Conservation (phyloP, 1,139 yeast species). For the Hansenula sp. region DNA sequence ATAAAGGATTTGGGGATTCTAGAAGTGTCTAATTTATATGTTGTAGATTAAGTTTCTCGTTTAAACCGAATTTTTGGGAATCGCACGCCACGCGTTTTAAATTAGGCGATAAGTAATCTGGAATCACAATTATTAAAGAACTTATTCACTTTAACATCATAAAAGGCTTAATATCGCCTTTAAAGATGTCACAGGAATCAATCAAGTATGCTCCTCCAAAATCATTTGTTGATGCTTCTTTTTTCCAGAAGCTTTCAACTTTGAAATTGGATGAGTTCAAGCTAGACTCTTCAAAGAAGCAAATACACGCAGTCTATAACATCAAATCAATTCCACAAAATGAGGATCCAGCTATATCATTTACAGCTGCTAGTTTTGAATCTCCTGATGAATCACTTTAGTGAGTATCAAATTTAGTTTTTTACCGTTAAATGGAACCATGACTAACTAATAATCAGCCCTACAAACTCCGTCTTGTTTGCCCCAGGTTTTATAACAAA, state of each 20-base stretch:
- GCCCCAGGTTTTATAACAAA: conserved; percentile 46
- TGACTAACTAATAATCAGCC: conserved; percentile 9
- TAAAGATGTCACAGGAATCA: conserved; percentile 4
- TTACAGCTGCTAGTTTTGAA: conserved; percentile 21
- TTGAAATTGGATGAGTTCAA: conserved; percentile 64
- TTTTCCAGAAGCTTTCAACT: conserved; percentile 69
- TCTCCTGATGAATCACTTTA: conserved; percentile 10
- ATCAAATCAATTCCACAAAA: conserved; percentile 15
- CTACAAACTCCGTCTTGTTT: conserved; percentile 21
- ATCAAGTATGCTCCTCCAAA: conserved; percentile 51
- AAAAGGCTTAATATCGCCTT: too few relatives aligned
- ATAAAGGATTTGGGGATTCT: neutral
- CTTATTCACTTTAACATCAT: neutral
- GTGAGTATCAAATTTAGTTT: conserved; percentile 5
- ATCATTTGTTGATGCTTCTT: conserved; percentile 81
- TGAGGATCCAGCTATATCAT: conserved; percentile 18
- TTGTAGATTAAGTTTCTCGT: too few relatives aligned
- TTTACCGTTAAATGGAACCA: neutral
- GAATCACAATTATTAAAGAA: neutral
- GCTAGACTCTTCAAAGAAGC: conserved; percentile 27
- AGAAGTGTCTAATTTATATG: too few relatives aligned
- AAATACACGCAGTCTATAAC: conserved; percentile 26
- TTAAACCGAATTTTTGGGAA: neutral
- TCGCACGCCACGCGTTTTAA: neutral
- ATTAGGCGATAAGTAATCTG: too few relatives aligned